Base-by-base conservation (phyloP, 2,329 filamentous ascomycete species). In the Microascus cirrosus region DNA sequence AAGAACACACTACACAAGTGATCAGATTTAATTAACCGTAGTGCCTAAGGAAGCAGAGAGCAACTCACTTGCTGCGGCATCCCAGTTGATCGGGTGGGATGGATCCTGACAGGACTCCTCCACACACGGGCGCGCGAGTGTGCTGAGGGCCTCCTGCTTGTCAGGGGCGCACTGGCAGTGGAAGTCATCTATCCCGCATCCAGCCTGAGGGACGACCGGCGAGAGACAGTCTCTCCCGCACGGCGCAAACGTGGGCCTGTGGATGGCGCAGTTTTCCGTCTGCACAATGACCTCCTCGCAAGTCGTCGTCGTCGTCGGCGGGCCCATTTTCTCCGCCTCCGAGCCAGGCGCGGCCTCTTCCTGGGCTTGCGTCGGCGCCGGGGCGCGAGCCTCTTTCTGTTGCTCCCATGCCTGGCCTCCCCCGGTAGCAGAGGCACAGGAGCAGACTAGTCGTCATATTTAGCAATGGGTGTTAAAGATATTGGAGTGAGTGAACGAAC, bases 51-150 rank as follows among this genome's bases (percentile, higher is more conserved):
- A 3, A 24, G 22, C 11, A 20, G 2, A 22, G 6, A 20, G 20
- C 20, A 20, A 50, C 45, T 50, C 45, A 50, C 45, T 50, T 22
- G 45, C 20, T 22, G n/a, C n/a, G 8, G 45, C n/a, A 20, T 50
- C 20, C 45, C 45, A 50, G n/a, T 22, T 50, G 45, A 50, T 24
- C 8, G 22, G 45, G n/a, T 22, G n/a, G n/a, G 45, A 22, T 8
- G 45, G 22, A 8, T 50, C 18, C 45, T 22, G 22, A 12, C 45
- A 50, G 11, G 20, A 24, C n/a, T 50, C 45, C n/a, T 24, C n/a
- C 6, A 69, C 65, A 54, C 67, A 69, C 11, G 67, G 67, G 15
- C 65, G 61, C 34, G 68, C 61, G 25, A 65, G 59, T 36, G 60
- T 53, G 2, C 66, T 64, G 1, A 69, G 59, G 12, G 60, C 61